Evolutionary conservation across 148 eudicot genomes (phyloP).

Genomic region (Vaccinium darrowii): DNA sequence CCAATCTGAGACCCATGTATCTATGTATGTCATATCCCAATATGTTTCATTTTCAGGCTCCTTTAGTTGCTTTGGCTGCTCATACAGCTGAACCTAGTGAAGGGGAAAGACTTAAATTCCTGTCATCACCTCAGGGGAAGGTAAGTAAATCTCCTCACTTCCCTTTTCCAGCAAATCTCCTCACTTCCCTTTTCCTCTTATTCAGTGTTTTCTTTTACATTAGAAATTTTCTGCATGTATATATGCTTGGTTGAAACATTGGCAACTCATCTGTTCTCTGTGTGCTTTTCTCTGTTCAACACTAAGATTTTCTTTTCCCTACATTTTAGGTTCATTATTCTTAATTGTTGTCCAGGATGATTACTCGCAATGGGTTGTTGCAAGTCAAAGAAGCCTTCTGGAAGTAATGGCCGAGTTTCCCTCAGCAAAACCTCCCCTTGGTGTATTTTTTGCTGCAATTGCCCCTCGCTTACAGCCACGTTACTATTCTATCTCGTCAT

Average conservation of each 20-base stretch:
- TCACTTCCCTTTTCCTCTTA: background rate
- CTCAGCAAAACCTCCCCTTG: slow-evolving; percentile 86
- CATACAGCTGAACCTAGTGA: slow-evolving; percentile 71
- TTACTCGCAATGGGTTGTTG: slow-evolving; percentile 77
- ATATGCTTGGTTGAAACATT: background rate
- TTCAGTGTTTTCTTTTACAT: background rate
- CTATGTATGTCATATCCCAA: background rate
- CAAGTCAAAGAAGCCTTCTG: slow-evolving; percentile 81
- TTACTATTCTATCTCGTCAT: slow-evolving; percentile 86
- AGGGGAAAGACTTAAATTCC: slow-evolving; percentile 65
- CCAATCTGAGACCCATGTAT: background rate
- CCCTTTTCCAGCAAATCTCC: too few species aligned
- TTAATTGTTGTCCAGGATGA: slow-evolving; percentile 56
- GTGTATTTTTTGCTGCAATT: slow-evolving; percentile 84
- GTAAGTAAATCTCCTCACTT: slow-evolving; percentile 25
- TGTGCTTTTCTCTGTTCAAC: background rate
- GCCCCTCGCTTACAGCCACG: slow-evolving; percentile 88
- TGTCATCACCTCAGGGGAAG: slow-evolving; percentile 88
- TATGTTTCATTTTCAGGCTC: slow-evolving; percentile 45
- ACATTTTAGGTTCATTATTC: background rate
- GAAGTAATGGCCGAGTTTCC: slow-evolving; percentile 87
- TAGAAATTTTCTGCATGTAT: background rate
- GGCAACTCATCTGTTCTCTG: background rate
- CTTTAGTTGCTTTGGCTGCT: slow-evolving; percentile 81
- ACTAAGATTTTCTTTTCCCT: background rate